These are phyloP conservation scores for Luvunga scandens DNA, from an alignment of 345 rosid species.

Conservation along the genomic window DNA sequence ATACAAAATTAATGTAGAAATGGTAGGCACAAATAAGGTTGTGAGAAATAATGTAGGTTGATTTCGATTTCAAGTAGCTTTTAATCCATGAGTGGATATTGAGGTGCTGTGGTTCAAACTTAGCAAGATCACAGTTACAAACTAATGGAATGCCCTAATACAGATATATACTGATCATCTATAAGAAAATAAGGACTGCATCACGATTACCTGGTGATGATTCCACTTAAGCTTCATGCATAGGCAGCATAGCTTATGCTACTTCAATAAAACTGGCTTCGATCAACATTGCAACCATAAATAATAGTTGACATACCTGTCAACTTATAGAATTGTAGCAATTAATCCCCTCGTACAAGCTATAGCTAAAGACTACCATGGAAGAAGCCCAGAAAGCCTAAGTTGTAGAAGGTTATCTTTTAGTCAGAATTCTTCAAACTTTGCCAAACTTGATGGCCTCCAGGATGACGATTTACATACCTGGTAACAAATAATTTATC, in stretches of 20 bases:
- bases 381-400: not conserved
- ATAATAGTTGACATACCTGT: not conserved
- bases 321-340: not conserved
- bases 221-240: not conserved
- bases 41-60: too few species aligned
- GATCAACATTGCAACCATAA: not conserved
- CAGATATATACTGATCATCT: too few species aligned
- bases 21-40: too few species aligned
- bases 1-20: too few species aligned
- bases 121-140: too few species aligned
- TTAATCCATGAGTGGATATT: too few species aligned
- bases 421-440: slow-evolving; percentile 39
- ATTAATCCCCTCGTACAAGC: not conserved
- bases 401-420: not conserved
- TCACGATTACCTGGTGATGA: not conserved
- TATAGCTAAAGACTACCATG: not conserved
- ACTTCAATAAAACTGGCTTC: not conserved
- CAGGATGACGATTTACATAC: slow-evolving; percentile 53
- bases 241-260: not conserved
- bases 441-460: slow-evolving; percentile 63
- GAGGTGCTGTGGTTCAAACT: too few species aligned
- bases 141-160: too few species aligned
- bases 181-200: too few species aligned
- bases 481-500: slow-evolving; percentile 35
- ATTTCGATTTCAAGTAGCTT: too few species aligned